Conservation (phyloP, 163 green algal species). For the Chloromonas sp. region DNA sequence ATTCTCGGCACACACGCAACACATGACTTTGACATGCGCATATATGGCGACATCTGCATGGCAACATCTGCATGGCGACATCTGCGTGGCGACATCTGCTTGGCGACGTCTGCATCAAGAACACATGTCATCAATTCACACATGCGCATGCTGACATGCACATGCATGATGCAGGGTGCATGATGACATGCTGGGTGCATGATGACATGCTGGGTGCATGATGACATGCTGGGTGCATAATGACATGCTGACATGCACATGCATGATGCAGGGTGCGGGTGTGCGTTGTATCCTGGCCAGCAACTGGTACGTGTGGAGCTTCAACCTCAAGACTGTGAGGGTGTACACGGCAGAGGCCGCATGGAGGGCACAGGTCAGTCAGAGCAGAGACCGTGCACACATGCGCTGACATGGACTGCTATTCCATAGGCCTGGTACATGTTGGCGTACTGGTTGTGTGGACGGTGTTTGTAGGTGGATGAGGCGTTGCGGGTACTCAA, state of each 20-base stretch:
- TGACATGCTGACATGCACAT: no score
- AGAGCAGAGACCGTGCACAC: not conserved
- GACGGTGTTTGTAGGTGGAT: constrained; percentile 2
- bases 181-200: not conserved
- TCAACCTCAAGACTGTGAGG: constrained; percentile 30
- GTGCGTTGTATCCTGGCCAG: constrained; percentile 14
- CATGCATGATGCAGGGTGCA: not conserved
- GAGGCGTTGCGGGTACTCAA: constrained; percentile 6
- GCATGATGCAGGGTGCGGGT: constrained; percentile 3
- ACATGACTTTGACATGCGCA: no score
- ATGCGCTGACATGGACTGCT: not conserved
- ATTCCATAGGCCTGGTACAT: not conserved
- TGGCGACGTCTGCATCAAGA: no score
- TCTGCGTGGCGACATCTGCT: no score
- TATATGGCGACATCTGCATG: no score
- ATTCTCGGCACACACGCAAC: no score
- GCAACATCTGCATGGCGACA: no score
- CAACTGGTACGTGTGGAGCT: constrained; percentile 29
- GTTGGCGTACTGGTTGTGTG: not conserved
- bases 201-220: not conserved
- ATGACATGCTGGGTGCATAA: no score
- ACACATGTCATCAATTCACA: no score
- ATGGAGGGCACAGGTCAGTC: constrained; percentile 10
- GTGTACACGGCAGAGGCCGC: constrained; percentile 21
- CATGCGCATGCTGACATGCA: no score